Base-by-base conservation (phyloP, 2,329 filamentous ascomycete species). In the Aspergillus sp. region DNA sequence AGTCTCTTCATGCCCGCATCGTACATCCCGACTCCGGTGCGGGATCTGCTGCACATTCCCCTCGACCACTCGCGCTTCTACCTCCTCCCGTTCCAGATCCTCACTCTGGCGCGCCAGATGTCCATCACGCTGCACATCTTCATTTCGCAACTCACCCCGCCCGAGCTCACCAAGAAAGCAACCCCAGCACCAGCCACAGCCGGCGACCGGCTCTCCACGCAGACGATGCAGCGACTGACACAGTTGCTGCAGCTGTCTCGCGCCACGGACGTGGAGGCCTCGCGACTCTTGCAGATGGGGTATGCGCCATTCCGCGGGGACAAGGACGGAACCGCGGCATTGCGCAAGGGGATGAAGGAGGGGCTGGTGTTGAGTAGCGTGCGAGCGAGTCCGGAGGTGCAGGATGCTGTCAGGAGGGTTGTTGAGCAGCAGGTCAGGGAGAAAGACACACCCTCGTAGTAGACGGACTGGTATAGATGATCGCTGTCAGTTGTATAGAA, bases 331-430 rank as follows among this genome's bases (percentile, higher is more conserved):
- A 71, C 85, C 41, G 73, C 73, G 40, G 81, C 80, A 49, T 69
- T 94, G 59, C 78, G 82, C 51, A 76, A 77, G 36, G 86, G 85
- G 58, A 79, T 96, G 69, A 86, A 83, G 67, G 87, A 93, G 59
- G 94, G 88, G 78, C 73, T 97, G 56, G 82, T 96, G 43, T 82
- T 94, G 65, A 94, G 94, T 61, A 90, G 83, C 9, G 85, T 94
- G 49, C 78, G 81, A 54, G 81, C 79, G 42, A 86, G 91, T 66
- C 83, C 83, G 1, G 87, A 91, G 69, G 91, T 97, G 6, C 78
- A 83, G 56, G 83, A 88, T 65, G 89, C 89, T 0, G 75, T 95
- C 56, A 82, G 81, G 27, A 78, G 75, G 48, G 81, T 82, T 29
- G 19, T 19, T 19, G 19, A 19, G 19, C 19, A 19, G 19, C 19